Evolutionary conservation across 768 basidiomycete species (phyloP).

Genomic region (Phlegmacium glaucopus): DNA sequence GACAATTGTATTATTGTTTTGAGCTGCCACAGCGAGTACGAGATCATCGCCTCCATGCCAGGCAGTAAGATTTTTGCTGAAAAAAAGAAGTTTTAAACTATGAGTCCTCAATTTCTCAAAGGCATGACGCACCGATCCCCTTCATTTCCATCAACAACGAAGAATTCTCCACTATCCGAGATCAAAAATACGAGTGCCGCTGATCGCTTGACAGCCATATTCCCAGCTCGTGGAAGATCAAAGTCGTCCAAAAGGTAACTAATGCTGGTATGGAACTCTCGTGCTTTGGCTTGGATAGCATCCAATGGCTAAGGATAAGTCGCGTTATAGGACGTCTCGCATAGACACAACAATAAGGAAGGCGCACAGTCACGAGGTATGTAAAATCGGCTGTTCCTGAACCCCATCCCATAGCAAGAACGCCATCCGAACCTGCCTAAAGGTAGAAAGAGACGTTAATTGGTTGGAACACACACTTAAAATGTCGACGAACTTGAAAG

Average conservation of each 20-base stretch:
- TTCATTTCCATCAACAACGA: conserved; percentile 46
- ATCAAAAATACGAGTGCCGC: conserved; percentile 46
- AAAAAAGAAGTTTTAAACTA: no score
- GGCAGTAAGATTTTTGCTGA: no score
- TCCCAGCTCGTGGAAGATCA: conserved; percentile 42
- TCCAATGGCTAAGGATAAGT: conserved; percentile 30
- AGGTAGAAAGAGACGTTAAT: no score
- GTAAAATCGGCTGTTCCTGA: conserved; percentile 50
- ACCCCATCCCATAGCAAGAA: conserved; percentile 60
- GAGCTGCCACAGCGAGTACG: conserved; percentile 47
- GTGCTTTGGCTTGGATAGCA: conserved; percentile 42
- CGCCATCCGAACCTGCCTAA: conserved; percentile 48
- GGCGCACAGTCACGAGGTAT: conserved; percentile 42
- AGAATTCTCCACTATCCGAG: conserved; percentile 41
- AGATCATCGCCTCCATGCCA: conserved; percentile 50
- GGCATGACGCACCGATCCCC: conserved; percentile 50
- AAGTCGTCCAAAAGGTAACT: conserved; percentile 48
- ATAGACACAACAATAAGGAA: neutral
- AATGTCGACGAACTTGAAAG: neutral
- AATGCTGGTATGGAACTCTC: conserved; percentile 36
- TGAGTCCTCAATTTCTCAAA: no score
- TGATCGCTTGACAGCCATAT: conserved; percentile 40
- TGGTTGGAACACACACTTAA: conserved; percentile 25
- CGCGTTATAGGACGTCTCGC: neutral
- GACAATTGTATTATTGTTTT: conserved; percentile 61